Evolutionary conservation across 2,329 filamentous ascomycete species (phyloP).

Genomic region (Boeremia lycopersici): DNA sequence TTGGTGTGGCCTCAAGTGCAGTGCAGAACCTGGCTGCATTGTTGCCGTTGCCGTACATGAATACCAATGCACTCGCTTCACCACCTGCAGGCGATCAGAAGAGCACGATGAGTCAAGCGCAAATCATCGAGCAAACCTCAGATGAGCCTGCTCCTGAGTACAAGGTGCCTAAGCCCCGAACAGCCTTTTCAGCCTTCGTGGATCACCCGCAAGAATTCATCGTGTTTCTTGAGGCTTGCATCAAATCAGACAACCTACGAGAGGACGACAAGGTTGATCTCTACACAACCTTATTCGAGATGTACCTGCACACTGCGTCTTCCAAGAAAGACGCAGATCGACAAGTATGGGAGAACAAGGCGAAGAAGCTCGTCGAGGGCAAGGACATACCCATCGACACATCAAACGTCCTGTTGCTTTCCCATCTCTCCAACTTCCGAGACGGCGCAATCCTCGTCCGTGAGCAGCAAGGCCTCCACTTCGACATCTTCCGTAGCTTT

Average conservation of each 20-base stretch:
- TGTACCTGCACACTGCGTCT: conserved; percentile 91
- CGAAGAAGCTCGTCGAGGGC: conserved; percentile 84
- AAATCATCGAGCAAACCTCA: conserved; percentile 59
- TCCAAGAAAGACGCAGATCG: conserved; percentile 73
- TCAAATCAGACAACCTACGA: conserved; percentile 72
- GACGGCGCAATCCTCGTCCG: conserved; percentile 92
- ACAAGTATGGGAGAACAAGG: conserved; percentile 86
- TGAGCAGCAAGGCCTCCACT: conserved; percentile 88
- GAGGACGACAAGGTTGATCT: conserved; percentile 81
- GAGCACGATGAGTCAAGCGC: conserved; percentile 60
- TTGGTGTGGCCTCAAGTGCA: conserved; percentile 68
- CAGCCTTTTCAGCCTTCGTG: conserved; percentile 94
- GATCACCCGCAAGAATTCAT: conserved; percentile 94
- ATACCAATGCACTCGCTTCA: conserved; percentile 62
- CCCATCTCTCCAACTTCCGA: conserved; percentile 86
- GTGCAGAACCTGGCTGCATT: conserved; percentile 86
- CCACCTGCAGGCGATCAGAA: conserved; percentile 60
- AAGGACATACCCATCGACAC: conserved; percentile 85
- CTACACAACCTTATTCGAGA: conserved; percentile 95
- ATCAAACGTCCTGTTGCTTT: conserved; percentile 90
- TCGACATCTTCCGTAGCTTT: conserved; percentile 96
- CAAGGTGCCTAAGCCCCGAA: conserved; percentile 78
- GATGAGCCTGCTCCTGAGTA: conserved; percentile 66
- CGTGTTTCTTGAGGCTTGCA: conserved; percentile 85
- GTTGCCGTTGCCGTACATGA: conserved; percentile 86